Conservation (phyloP, 495 filamentous ascomycete genomes). For the Lophiotrema nucula region DNA sequence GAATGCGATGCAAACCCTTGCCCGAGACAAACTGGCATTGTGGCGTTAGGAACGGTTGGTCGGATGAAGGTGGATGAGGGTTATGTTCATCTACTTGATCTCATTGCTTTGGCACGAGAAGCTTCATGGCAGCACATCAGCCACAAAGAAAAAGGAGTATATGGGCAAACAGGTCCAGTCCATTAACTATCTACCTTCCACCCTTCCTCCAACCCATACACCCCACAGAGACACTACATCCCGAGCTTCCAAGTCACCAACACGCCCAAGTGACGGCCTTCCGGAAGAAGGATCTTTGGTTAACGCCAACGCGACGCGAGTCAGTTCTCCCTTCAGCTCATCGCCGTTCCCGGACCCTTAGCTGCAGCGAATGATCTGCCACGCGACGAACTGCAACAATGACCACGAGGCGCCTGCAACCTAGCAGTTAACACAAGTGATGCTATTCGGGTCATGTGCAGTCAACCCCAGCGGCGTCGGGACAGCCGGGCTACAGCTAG, state of each 20-base stretch:
- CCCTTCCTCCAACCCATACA: no score
- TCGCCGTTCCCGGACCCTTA: neutral
- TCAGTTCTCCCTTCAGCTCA: neutral
- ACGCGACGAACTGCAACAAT: neutral
- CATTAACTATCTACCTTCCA: no score
- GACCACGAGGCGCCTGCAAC: neutral
- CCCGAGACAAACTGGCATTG: no score
- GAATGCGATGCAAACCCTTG: no score
- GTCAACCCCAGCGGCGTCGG: neutral
- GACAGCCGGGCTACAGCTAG: neutral
- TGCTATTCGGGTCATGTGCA: neutral
- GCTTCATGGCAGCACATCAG: no score
- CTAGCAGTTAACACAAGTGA: neutral
- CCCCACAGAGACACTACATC: neutral
- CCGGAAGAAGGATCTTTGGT: neutral
- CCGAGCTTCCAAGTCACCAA: neutral
- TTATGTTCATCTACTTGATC: no score
- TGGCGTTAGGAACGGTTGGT: no score
- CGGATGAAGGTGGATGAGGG: no score
- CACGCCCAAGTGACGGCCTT: neutral
- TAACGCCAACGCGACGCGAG: neutral
- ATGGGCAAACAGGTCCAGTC: no score
- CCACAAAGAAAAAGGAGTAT: no score
- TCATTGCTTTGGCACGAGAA: no score
- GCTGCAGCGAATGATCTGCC: neutral